Base-by-base conservation (phyloP, 352 stramenopile species). In the Phytophthora rubi region DNA sequence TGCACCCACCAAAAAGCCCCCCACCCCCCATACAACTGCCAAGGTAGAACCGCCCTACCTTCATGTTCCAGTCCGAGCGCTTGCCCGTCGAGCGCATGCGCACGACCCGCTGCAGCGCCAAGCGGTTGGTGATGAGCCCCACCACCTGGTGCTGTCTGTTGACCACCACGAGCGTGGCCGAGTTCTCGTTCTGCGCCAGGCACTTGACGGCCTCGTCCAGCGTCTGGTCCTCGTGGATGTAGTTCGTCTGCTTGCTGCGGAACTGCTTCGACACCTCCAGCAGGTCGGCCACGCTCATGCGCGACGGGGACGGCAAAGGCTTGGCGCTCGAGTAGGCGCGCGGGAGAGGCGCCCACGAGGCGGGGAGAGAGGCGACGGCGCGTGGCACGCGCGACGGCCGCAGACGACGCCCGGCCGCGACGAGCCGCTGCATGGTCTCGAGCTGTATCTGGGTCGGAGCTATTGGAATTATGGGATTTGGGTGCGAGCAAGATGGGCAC, bases 111-210 rank as follows among this genome's bases (percentile, higher is more conserved):
- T 84, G 65, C 42, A 94, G 73, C 32, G 90, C 72, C 57, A 89
- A 67, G 67, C 88, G 81, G 67, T 94, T 91, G n/a, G 86, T 94
- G 21, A 94, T 71, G 23, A 94, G 69, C 15, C 86, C 86, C n/a
- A 94, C 84, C 28, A 94, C 83, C 44, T 90, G 83, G 35, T 92
- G 75, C 26, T 84, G 61, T 0, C 72, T 69, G 62, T 92, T 85
- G 6, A 94, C 83, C 39, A 94, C 86, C 53, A 94, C 85, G 35
- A 94, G 79, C 61, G 85, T 88, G 12, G 82, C 81, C 26, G 86
- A 93, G 56, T 94, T 94, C 53, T 90, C 81, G 63, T 94, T 91
- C 59, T 84, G 73, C 16, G 81, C 81, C 7, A 94, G 65, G 26
- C 62, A 91, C 45, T 82, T 70, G 9, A 94, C 79, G 10, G 86